Evolutionary conservation across 2,329 filamentous ascomycete species (phyloP).

Genomic region (Fusarium sp.): DNA sequence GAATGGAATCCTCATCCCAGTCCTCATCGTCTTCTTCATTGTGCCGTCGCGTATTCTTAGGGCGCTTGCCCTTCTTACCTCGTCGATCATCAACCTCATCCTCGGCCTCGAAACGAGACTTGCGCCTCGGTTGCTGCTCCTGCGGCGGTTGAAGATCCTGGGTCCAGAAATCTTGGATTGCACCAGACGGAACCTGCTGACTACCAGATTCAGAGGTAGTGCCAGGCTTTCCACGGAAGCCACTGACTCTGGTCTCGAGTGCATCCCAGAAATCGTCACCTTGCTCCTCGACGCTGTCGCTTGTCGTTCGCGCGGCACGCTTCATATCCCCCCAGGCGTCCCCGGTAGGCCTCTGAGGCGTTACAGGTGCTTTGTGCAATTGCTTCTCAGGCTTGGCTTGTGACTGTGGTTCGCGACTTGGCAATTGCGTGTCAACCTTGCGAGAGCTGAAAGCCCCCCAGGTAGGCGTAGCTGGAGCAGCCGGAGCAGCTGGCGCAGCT

Average conservation of each 20-base stretch:
- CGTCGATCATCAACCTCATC: conserved; percentile 28
- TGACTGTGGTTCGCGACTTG: not conserved
- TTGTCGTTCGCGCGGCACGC: conserved; percentile 18
- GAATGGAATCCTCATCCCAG: conserved; percentile 52
- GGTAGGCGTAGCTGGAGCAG: not conserved
- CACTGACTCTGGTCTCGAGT: conserved; percentile 37
- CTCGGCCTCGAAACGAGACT: conserved; percentile 47
- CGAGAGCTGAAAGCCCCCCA: conserved; percentile 41
- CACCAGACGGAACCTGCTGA: not conserved
- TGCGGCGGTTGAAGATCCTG: conserved; percentile 5
- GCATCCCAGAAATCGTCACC: conserved; percentile 37
- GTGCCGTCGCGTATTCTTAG: conserved; percentile 34
- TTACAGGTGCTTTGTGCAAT: not conserved
- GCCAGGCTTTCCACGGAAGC: conserved; percentile 23
- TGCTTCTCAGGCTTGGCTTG: not conserved
- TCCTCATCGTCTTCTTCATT: conserved; percentile 46
- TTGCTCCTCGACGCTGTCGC: not conserved
- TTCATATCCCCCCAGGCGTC: conserved; percentile 42
- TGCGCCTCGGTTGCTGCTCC: conserved; percentile 38
- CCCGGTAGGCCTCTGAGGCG: not conserved
- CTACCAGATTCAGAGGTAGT: not conserved
- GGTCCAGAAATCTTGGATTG: not conserved
- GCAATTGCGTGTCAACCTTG: conserved; percentile 34
- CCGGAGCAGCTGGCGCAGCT: not conserved
- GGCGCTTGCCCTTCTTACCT: conserved; percentile 42